Percentiles rank a stretch among this genome's conserved stretches.
phyloP scores from a whole-genome alignment of 192 early-diverging fungal species.

The Linnemannia schmuckeri region DNA sequence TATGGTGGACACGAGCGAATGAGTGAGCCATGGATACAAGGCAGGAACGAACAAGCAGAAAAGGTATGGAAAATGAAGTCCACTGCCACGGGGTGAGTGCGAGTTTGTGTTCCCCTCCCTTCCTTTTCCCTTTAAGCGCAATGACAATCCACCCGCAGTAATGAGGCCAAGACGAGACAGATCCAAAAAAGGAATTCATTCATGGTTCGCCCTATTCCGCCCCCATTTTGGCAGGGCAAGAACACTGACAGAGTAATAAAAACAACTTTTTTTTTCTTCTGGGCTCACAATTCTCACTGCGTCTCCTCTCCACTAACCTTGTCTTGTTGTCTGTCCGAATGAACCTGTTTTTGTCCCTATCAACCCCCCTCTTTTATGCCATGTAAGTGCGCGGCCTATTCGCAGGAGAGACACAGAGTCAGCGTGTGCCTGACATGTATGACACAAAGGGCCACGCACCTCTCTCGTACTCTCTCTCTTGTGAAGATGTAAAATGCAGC shows the following conservation, averaged over 20 bases:
- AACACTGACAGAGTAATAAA: background rate
- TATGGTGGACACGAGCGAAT: background rate
- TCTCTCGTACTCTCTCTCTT: background rate
- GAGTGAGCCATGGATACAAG: background rate
- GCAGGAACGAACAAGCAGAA: background rate
- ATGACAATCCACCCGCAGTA: background rate
- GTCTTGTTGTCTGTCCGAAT: background rate
- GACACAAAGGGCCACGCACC: background rate
- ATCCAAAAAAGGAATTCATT: conserved; percentile 2
- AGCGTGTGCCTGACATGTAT: background rate
- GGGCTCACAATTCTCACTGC: background rate
- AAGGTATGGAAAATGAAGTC: background rate
- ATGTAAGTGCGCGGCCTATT: background rate
- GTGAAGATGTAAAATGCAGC: background rate
- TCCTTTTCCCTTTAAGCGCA: background rate
- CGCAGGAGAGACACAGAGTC: background rate
- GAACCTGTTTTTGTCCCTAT: background rate
- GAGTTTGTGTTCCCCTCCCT: background rate
- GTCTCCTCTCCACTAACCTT: background rate
- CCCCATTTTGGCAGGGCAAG: conserved; percentile 6
- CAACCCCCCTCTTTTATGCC: background rate
- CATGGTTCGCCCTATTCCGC: background rate
- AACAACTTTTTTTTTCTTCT: background rate
- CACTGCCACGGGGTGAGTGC: no score
- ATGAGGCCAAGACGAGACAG: background rate